Conservation (phyloP, 2,329 filamentous ascomycete species). For the Parascedosporium putredinis region DNA sequence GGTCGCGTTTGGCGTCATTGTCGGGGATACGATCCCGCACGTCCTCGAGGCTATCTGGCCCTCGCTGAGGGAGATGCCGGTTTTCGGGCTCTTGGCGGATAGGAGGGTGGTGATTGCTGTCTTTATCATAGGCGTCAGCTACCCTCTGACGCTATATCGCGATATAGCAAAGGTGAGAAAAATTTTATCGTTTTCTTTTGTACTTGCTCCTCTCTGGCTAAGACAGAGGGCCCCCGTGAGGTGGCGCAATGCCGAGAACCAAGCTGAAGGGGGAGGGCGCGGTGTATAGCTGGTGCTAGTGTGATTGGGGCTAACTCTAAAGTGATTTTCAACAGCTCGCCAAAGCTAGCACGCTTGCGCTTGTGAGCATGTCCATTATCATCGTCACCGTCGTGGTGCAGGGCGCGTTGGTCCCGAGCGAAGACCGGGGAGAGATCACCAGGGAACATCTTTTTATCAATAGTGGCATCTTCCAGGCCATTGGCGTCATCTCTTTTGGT, state of each 20-base stretch:
- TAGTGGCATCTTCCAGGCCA: constrained; percentile 82
- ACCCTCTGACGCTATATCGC: constrained; percentile 82
- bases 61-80: constrained; percentile 56
- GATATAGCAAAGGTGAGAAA: constrained; percentile 89
- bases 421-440: constrained; percentile 61
- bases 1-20: constrained; percentile 95
- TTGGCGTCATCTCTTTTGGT: constrained; percentile 98
- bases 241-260: too few relatives aligned
- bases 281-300: too few relatives aligned
- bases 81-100: constrained; percentile 74
- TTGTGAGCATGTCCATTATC: constrained; percentile 89
- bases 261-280: too few relatives aligned
- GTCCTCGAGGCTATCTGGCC: constrained; percentile 79
- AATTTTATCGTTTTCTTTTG: not conserved
- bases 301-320: too few relatives aligned
- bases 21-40: constrained; percentile 91
- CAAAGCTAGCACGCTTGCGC: constrained; percentile 86
- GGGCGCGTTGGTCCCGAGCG: constrained; percentile 61
- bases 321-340: too few relatives aligned
- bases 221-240: too few relatives aligned
- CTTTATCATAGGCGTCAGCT: constrained; percentile 77
- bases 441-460: constrained; percentile 69
- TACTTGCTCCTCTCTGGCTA: too few relatives aligned
- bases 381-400: constrained; percentile 80
- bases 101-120: constrained; percentile 78